These are phyloP conservation scores for Aulographum hederae DNA, from an alignment of 2,329 filamentous ascomycete species.

Conservation along the genomic window DNA sequence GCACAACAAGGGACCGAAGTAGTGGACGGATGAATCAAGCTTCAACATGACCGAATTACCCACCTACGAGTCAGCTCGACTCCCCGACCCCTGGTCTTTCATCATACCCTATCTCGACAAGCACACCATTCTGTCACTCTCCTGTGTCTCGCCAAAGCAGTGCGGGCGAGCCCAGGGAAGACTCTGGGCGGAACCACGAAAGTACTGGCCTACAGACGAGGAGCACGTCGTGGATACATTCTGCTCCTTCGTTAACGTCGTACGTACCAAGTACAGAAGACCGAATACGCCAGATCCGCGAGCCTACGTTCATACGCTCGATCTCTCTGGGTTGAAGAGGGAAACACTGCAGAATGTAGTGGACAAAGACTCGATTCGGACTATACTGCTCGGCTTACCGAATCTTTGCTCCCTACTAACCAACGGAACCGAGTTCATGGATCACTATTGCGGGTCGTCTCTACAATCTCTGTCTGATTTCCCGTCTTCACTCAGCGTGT, in stretches of 20 bases:
- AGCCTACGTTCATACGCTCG: neutral
- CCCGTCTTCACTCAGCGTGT: neutral
- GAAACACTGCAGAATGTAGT: neutral
- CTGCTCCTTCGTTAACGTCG: neutral
- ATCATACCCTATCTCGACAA: neutral
- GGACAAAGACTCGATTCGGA: neutral
- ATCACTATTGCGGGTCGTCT: neutral
- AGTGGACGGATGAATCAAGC: too few relatives aligned
- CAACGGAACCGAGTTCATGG: neutral
- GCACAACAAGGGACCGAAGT: too few relatives aligned
- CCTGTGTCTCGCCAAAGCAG: neutral
- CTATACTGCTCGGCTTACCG: neutral
- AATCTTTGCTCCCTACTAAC: neutral
- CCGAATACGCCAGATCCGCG: neutral
- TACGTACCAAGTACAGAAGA: neutral
- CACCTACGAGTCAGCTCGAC: neutral
- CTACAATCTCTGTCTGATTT: neutral
- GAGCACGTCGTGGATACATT: neutral
- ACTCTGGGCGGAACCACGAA: neutral
- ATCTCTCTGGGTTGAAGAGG: neutral
- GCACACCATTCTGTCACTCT: neutral
- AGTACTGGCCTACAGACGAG: neutral
- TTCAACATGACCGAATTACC: too few relatives aligned
- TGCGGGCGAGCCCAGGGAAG: neutral
- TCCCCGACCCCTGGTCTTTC: neutral